A percentile compares a stretch with the other conserved stretches of the same genome.
phyloP scores from a whole-genome alignment of 2,329 filamentous ascomycete genomes.

The Sporothrix luriei region DNA sequence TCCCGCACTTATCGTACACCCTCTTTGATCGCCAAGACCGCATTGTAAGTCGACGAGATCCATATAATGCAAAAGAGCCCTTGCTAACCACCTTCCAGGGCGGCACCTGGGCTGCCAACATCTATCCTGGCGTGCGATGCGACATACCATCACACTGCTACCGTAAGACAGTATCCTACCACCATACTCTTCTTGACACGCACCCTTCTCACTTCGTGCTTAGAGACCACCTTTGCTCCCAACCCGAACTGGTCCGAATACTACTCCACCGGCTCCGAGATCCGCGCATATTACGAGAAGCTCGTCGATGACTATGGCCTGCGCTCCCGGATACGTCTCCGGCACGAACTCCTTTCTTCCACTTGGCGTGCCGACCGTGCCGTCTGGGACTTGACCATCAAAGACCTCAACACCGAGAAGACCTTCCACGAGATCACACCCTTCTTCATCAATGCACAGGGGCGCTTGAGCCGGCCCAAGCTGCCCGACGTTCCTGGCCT shows the following conservation, averaged over 20 bases:
- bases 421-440: not conserved
- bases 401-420: not conserved
- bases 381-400: slow-evolving; percentile 11
- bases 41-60: not conserved
- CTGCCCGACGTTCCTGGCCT: not conserved
- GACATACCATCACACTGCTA: slow-evolving; percentile 36
- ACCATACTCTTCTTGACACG: not conserved
- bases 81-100: slow-evolving; percentile 20
- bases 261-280: slow-evolving; percentile 35
- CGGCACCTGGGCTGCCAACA: slow-evolving; percentile 32
- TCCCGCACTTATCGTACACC: not conserved
- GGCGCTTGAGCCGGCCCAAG: slow-evolving; percentile 2
- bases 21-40: slow-evolving; percentile 12
- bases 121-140: slow-evolving; percentile 35
- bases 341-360: slow-evolving; percentile 3
- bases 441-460: slow-evolving; percentile 20
- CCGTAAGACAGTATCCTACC: slow-evolving; percentile 26
- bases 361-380: not conserved
- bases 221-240: slow-evolving; percentile 33
- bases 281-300: slow-evolving; percentile 34
- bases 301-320: slow-evolving; percentile 29
- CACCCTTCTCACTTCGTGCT: not conserved
- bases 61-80: not conserved
- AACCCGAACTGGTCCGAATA: slow-evolving; percentile 35
- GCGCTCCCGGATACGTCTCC: slow-evolving; percentile 1